phyloP scores from a whole-genome alignment of 768 basidiomycete species.

The Phaeolepiota aurea region DNA sequence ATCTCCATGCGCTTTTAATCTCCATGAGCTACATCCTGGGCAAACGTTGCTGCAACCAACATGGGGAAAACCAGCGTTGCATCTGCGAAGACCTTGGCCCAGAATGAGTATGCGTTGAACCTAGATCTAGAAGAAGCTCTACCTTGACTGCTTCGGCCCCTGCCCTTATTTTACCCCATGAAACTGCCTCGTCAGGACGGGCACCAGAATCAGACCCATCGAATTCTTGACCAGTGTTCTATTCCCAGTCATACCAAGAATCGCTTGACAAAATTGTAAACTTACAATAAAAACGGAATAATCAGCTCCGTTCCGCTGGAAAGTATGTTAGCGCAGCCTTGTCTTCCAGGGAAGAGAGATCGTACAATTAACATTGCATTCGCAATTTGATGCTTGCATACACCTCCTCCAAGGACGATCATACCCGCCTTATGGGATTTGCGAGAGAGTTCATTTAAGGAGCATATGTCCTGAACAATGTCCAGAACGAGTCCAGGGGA shows the following conservation, averaged over 20 bases:
- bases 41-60: conserved; percentile 92
- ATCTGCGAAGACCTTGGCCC: conserved; percentile 79
- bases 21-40: conserved; percentile 25
- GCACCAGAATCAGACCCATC: conserved; percentile 98
- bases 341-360: too few species aligned
- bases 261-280: conserved; percentile 5
- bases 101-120: conserved; percentile 5
- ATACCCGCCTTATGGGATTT: conserved; percentile 92
- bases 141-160: conserved; percentile 82
- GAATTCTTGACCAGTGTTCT: conserved; percentile 99
- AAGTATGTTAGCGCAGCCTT: too few species aligned
- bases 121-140: conserved; percentile 1
- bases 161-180: conserved; percentile 96
- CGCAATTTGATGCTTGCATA: conserved; percentile 99
- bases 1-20: neutral
- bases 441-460: conserved; percentile 83
- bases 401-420: conserved; percentile 96
- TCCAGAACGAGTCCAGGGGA: conserved; percentile 81
- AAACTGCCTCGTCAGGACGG: conserved; percentile 93
- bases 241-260: too few species aligned
- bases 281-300: conserved; percentile 91
- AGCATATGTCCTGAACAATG: conserved; percentile 90
- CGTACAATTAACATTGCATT: conserved; percentile 98
- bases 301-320: conserved; percentile 98
- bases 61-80: conserved; percentile 95